Conservation (phyloP, 2,329 filamentous ascomycete species). For the Gnomoniopsis sp. region DNA sequence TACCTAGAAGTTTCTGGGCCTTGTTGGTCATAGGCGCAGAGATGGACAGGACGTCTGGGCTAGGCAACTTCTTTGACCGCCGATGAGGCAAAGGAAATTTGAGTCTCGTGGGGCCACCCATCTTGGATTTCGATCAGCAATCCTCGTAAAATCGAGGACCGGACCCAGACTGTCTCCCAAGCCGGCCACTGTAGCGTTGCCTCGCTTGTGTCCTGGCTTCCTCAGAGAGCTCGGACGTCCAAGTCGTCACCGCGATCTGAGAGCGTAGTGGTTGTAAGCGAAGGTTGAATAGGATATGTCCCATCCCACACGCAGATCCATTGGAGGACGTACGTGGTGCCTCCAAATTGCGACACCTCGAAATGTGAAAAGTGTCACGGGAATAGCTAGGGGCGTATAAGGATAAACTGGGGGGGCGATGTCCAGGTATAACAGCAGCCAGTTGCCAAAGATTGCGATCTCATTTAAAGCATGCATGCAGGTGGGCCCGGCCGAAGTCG, state of each 20-base stretch:
- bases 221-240: background rate
- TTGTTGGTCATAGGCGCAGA: conserved; percentile 42
- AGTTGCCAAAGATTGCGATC: conserved; percentile 11
- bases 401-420: conserved; percentile 4
- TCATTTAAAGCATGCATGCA: conserved; percentile 19
- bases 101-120: conserved; percentile 36
- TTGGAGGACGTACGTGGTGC: conserved; percentile 10
- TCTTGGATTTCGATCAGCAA: background rate
- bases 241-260: background rate
- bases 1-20: conserved; percentile 49
- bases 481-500: conserved; percentile 10
- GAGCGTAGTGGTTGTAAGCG: background rate
- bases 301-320: conserved; percentile 11
- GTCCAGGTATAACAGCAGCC: conserved; percentile 14
- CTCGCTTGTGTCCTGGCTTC: background rate
- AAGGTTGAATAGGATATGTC: conserved; percentile 1
- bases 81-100: conserved; percentile 47
- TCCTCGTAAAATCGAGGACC: background rate
- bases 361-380: background rate
- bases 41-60: conserved; percentile 23
- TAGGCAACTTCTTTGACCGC: conserved; percentile 36
- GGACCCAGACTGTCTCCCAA: background rate
- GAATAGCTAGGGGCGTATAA: background rate
- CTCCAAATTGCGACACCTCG: conserved; percentile 1
- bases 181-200: background rate